Percentiles rank a stretch among this genome's conserved stretches.
phyloP scores from a whole-genome alignment of 371 early-diverging fungal genomes.

The Rhizomucor miehei region DNA sequence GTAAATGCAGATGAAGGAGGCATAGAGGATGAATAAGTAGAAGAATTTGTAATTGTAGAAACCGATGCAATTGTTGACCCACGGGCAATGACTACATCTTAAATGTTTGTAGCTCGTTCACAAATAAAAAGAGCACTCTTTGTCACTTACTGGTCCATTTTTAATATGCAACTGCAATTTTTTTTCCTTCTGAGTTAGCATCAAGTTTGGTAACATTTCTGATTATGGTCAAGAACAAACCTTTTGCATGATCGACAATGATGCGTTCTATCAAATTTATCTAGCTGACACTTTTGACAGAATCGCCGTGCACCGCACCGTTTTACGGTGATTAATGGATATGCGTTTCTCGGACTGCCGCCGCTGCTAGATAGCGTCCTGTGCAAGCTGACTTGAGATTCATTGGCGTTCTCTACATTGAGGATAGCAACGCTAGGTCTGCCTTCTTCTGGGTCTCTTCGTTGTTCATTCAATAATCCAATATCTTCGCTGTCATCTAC shows the following conservation, averaged over 20 bases:
- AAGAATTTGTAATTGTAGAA: constrained; percentile 69
- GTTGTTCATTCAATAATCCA: not conserved
- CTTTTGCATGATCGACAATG: constrained; percentile 63
- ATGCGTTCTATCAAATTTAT: constrained; percentile 64
- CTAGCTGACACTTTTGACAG: constrained; percentile 62
- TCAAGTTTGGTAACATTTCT: not conserved
- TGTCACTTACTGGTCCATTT: constrained; percentile 68
- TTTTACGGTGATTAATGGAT: constrained; percentile 46
- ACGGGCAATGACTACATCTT: constrained; percentile 55
- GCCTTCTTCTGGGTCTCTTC: not conserved
- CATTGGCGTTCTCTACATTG: constrained; percentile 17
- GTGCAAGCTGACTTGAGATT: constrained; percentile 14
- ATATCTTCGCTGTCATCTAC: constrained; percentile 7
- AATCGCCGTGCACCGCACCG: constrained; percentile 52
- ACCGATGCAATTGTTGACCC: constrained; percentile 74
- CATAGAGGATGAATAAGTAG: constrained; percentile 60
- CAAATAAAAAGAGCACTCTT: not conserved
- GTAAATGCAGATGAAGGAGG: constrained; percentile 47
- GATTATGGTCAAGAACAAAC: not conserved
- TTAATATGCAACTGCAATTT: constrained; percentile 48
- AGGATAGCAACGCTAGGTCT: constrained; percentile 16
- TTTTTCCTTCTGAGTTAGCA: not conserved
- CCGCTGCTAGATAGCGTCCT: constrained; percentile 11
- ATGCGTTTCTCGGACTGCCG: constrained; percentile 6
- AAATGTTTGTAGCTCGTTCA: not conserved